A percentile compares a stretch with the other conserved stretches of the same genome.
Evolutionary conservation across 164 flowering plant genomes (phyloP).

Genomic region (Platanus orientalis): DNA sequence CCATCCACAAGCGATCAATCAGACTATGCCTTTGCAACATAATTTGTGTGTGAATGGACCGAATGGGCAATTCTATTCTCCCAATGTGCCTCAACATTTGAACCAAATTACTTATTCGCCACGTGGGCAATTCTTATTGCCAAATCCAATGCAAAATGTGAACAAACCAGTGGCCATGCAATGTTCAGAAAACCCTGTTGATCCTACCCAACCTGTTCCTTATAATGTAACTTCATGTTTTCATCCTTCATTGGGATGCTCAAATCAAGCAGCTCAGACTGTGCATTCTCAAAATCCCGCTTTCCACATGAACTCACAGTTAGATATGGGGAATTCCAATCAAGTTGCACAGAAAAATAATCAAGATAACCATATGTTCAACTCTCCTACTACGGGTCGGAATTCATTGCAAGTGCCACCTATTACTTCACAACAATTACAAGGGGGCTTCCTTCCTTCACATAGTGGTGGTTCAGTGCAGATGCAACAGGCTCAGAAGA

Average conservation of each 20-base stretch:
- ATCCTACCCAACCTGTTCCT: slow-evolving; percentile 8
- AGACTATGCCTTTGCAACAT: slow-evolving; percentile 6
- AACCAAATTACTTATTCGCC: slow-evolving; percentile 5
- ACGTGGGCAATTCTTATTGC: slow-evolving; percentile 2
- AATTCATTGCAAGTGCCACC: slow-evolving; percentile 8
- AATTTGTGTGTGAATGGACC: background rate
- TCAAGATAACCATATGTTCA: slow-evolving; percentile 2
- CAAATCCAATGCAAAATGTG: too few species aligned
- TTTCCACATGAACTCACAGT: slow-evolving; percentile 12
- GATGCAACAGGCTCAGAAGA: slow-evolving; percentile 7
- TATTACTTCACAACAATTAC: background rate
- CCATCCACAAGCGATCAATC: slow-evolving; percentile 6
- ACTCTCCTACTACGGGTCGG: slow-evolving; percentile 6
- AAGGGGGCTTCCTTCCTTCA: slow-evolving; percentile 2
- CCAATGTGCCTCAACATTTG: slow-evolving; percentile 4
- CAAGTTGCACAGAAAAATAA: slow-evolving; percentile 8
- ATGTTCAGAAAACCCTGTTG: background rate
- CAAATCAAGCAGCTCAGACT: slow-evolving; percentile 4
- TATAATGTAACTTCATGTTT: slow-evolving; percentile 5
- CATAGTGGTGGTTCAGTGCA: slow-evolving; percentile 8
- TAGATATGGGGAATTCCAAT: slow-evolving; percentile 9
- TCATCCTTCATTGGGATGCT: slow-evolving; percentile 1
- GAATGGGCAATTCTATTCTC: slow-evolving; percentile 4
- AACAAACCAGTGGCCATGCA: too few species aligned
- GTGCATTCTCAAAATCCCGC: slow-evolving; percentile 1